Conservation (phyloP, 371 early-diverging fungal species). For the Mortierella sp. region DNA sequence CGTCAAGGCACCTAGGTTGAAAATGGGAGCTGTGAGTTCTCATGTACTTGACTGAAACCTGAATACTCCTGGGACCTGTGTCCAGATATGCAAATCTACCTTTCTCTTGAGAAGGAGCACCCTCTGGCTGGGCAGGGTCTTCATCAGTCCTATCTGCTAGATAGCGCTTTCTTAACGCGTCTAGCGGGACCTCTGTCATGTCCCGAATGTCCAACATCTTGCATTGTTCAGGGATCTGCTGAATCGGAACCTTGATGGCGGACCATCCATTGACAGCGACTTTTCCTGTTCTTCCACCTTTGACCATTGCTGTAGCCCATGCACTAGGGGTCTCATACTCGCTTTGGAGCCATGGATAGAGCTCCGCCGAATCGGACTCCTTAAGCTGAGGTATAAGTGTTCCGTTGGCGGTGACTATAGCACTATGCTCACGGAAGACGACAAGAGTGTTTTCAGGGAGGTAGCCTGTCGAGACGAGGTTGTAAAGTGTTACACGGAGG, state of each 20-base stretch:
- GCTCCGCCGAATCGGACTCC: constrained; percentile 15
- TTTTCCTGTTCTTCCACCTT: constrained; percentile 52
- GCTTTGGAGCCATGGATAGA: constrained; percentile 52
- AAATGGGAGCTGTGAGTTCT: not conserved
- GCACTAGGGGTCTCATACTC: constrained; percentile 66
- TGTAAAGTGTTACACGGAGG: constrained; percentile 39
- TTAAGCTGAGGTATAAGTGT: constrained; percentile 53
- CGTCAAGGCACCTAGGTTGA: not conserved
- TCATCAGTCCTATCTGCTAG: constrained; percentile 28
- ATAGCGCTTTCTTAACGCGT: constrained; percentile 56
- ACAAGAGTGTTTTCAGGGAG: constrained; percentile 38
- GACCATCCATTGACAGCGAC: constrained; percentile 70
- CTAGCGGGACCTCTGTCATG: constrained; percentile 54
- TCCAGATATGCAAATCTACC: constrained; percentile 3
- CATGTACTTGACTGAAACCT: not conserved
- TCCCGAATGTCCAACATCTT: constrained; percentile 33
- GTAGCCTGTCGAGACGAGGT: constrained; percentile 41
- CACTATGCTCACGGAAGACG: constrained; percentile 56
- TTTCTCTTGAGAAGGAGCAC: constrained; percentile 5
- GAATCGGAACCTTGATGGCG: constrained; percentile 58
- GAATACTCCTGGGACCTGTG: not conserved
- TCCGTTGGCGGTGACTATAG: constrained; percentile 55
- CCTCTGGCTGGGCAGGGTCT: not conserved
- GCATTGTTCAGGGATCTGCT: constrained; percentile 31
- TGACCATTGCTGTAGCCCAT: constrained; percentile 66